Conservation (phyloP, 2,329 filamentous ascomycete genomes). For the Botryotinia calthae region DNA sequence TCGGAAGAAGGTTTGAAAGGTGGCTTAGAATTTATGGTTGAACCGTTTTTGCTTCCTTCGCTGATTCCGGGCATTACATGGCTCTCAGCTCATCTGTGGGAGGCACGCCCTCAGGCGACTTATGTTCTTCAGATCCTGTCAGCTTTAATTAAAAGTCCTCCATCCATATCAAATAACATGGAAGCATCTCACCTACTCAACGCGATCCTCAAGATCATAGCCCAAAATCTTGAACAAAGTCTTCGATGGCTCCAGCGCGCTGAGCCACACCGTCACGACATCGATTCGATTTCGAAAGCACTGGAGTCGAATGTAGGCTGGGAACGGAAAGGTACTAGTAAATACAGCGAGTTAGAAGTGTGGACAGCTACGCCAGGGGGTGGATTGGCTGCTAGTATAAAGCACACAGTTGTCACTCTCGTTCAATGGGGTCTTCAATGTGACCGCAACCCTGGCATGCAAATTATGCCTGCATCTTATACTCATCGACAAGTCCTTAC, state of each 20-base stretch:
- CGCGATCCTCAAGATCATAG: conserved; percentile 69
- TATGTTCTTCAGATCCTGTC: conserved; percentile 70
- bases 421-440: conserved; percentile 59
- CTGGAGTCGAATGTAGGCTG: conserved; percentile 58
- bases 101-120: conserved; percentile 63
- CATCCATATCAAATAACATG: conserved; percentile 58
- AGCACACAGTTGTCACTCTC: conserved; percentile 60
- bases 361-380: conserved; percentile 59
- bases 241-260: conserved; percentile 65
- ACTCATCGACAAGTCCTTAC: conserved; percentile 69
- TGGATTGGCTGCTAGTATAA: conserved; percentile 57
- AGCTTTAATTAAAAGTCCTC: conserved; percentile 63
- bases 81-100: conserved; percentile 67
- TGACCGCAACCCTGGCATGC: conserved; percentile 47
- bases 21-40: conserved; percentile 76
- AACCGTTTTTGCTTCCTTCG: conserved; percentile 77
- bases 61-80: conserved; percentile 71
- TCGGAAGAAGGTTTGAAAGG: conserved; percentile 68
- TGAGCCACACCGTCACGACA: conserved; percentile 64
- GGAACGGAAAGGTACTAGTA: conserved; percentile 60
- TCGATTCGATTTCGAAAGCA: conserved; percentile 65
- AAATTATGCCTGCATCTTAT: conserved; percentile 61
- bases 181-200: conserved; percentile 69
- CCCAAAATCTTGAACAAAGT: conserved; percentile 64
- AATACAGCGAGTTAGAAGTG: conserved; percentile 64